Conservation (phyloP, 495 filamentous ascomycete species). For the Cladorrhinum samala region DNA sequence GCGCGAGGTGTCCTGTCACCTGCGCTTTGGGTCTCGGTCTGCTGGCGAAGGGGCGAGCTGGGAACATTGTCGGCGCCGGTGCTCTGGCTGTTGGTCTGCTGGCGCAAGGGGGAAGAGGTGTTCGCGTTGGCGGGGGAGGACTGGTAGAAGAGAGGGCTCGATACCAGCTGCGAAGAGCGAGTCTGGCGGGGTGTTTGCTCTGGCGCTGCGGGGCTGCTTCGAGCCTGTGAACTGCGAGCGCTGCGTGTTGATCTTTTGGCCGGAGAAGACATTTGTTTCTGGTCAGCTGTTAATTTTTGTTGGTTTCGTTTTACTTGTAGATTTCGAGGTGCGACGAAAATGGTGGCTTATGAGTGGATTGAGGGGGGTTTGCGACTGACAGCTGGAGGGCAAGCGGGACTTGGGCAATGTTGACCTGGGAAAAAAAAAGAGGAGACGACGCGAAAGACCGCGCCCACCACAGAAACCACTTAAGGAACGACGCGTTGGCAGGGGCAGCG, state of each 20-base stretch:
- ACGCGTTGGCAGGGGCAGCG: constrained; percentile 14
- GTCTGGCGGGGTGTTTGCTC: constrained; percentile 44
- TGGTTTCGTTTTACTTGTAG: background rate
- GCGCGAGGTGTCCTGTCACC: constrained; percentile 70
- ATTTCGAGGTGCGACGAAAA: background rate
- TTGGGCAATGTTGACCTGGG: constrained; percentile 9
- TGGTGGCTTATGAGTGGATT: background rate
- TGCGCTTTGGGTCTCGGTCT: constrained; percentile 47
- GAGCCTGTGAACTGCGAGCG: constrained; percentile 45
- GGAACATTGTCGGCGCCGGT: constrained; percentile 50
- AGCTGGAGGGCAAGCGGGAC: background rate
- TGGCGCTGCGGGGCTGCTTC: constrained; percentile 45
- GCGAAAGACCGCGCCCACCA: constrained; percentile 15
- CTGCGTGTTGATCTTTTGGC: constrained; percentile 46
- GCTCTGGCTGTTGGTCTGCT: constrained; percentile 51
- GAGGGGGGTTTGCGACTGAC: constrained; percentile 4
- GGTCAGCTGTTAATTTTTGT: background rate
- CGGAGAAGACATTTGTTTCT: constrained; percentile 53
- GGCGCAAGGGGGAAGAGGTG: constrained; percentile 44
- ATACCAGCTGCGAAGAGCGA: constrained; percentile 47
- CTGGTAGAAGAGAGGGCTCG: constrained; percentile 78
- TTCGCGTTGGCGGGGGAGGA: constrained; percentile 53
- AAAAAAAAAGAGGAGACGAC: constrained; percentile 19
- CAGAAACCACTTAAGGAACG: constrained; percentile 23
- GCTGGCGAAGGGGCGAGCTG: constrained; percentile 62